Evolutionary conservation across 179 eudicot genomes (phyloP).

Genomic region (Monotropa hypopitys): DNA sequence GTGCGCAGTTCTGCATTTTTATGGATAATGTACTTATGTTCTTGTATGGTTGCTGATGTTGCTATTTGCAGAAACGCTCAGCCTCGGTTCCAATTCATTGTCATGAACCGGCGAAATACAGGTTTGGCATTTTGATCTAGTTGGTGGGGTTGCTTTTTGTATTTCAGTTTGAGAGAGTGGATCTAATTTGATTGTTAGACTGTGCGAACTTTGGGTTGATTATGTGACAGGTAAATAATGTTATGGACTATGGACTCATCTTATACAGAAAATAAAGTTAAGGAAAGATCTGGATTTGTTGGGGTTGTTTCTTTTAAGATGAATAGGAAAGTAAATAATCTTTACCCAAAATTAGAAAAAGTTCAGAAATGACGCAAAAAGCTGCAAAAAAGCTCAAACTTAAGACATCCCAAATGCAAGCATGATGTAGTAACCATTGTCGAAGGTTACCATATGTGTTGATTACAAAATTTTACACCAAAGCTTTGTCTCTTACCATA

Average conservation of each 20-base stretch:
- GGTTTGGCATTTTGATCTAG: slow-evolving; percentile 25
- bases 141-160: neutral
- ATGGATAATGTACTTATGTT: neutral
- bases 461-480: neutral
- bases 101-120: slow-evolving; percentile 81
- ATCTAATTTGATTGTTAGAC: neutral
- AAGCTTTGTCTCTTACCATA: neutral
- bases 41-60: neutral
- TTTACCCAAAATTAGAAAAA: neutral
- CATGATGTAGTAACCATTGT: neutral
- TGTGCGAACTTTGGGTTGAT: neutral
- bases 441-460: neutral
- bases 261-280: neutral
- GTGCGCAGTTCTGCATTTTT: neutral
- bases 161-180: neutral
- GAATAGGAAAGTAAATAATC: neutral
- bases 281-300: neutral
- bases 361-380: neutral
- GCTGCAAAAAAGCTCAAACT: neutral
- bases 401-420: neutral
- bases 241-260: neutral
- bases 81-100: slow-evolving; percentile 88
- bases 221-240: neutral
- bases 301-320: neutral
- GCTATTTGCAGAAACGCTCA: slow-evolving; percentile 51